Percentiles rank a stretch among this genome's conserved stretches.
Conservation (phyloP, 2,329 filamentous ascomycete genomes). For the Knufia petricola region DNA sequence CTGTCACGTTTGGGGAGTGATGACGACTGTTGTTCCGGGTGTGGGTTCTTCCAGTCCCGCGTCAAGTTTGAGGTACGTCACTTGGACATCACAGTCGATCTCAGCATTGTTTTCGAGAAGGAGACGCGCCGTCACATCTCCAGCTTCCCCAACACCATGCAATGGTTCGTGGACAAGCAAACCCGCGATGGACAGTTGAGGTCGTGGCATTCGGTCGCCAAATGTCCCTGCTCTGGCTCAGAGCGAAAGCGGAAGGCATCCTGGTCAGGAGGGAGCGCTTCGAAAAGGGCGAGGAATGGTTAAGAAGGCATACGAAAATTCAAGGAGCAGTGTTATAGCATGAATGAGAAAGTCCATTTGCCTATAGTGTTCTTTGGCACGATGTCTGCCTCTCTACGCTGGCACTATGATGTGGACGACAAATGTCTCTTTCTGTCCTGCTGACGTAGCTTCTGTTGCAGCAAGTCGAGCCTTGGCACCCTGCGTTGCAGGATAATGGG, state of each 20-base stretch:
- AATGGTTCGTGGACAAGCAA: conserved; percentile 9
- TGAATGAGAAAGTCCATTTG: conserved; percentile 2
- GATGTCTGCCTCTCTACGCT: conserved; percentile 3
- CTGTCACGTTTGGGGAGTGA: conserved; percentile 11
- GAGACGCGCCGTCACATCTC: conserved; percentile 1
- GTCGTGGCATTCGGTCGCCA: conserved; percentile 1
- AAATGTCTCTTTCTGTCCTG: conserved; percentile 4
- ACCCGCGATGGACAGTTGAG: background rate
- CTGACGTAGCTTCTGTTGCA: conserved; percentile 1
- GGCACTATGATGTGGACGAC: conserved; percentile 2
- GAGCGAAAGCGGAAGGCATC: background rate
- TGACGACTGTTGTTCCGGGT: conserved; percentile 15
- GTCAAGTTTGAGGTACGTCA: conserved; percentile 14
- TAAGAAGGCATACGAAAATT: conserved; percentile 2
- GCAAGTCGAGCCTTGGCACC: too few species aligned
- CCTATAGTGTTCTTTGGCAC: conserved; percentile 3
- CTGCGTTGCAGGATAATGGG: too few species aligned
- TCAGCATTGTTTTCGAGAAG: conserved; percentile 1
- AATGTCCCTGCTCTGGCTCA: background rate
- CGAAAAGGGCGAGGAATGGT: conserved; percentile 3
- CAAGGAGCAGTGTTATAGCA: conserved; percentile 1
- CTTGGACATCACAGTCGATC: conserved; percentile 13
- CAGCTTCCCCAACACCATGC: conserved; percentile 9
- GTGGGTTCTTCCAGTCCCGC: conserved; percentile 18
- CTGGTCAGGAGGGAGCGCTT: background rate